Conservation (phyloP, 148 eudicot species). For the Arbutus unedo region DNA sequence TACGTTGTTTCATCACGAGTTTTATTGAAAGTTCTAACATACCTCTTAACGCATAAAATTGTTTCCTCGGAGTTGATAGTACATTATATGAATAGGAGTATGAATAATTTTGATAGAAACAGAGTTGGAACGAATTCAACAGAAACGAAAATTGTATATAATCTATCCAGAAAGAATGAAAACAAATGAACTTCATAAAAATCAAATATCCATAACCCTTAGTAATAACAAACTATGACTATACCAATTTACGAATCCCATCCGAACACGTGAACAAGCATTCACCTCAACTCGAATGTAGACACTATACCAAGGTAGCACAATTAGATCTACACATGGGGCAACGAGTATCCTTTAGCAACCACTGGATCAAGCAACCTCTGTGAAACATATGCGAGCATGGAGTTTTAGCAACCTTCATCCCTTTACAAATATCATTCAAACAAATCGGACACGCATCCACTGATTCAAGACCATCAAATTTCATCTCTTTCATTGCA, state of each 20-base stretch:
- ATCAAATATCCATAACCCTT: not conserved
- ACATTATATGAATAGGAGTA: too few relatives aligned
- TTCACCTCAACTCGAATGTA: too few relatives aligned
- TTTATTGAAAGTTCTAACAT: too few relatives aligned
- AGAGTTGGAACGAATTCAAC: not conserved
- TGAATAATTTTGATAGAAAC: not conserved
- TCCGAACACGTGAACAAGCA: too few relatives aligned
- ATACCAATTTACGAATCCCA: not conserved
- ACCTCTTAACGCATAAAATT: too few relatives aligned
- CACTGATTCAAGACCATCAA: not conserved
- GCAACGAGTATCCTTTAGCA: not conserved
- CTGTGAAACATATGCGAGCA: slow-evolving; percentile 9
- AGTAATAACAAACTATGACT: not conserved
- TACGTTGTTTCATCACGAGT: too few relatives aligned
- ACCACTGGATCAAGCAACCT: slow-evolving; percentile 1
- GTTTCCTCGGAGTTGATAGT: too few relatives aligned
- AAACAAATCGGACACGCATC: slow-evolving; percentile 3
- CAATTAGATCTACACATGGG: not conserved
- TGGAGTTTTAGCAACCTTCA: not conserved
- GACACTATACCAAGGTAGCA: not conserved
- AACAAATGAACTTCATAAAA: not conserved
- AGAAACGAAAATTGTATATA: not conserved
- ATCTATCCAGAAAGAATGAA: not conserved
- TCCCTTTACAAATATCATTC: not conserved
- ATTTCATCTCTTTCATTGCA: not conserved